Conservation (phyloP, 495 filamentous ascomycete species). For the Aspergillus mulundensis region DNA sequence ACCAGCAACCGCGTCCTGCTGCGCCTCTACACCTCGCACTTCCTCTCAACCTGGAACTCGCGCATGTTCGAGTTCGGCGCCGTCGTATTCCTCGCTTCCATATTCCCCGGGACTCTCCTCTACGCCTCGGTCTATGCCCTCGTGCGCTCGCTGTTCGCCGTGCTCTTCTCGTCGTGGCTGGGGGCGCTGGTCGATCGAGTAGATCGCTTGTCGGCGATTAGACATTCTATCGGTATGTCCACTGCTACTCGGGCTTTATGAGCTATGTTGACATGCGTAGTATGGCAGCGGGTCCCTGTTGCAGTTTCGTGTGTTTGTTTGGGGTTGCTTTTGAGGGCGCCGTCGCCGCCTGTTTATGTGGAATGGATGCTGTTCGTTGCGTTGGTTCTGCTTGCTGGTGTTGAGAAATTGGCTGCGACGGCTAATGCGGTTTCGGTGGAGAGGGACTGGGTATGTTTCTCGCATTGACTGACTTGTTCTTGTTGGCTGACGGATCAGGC, state of each 20-base stretch:
- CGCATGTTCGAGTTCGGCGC: constrained; percentile 64
- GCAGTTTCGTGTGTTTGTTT: constrained; percentile 36
- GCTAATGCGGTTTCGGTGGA: constrained; percentile 62
- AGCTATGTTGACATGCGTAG: constrained; percentile 11
- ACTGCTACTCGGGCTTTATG: not conserved
- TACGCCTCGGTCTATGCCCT: constrained; percentile 41
- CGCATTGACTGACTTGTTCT: not conserved
- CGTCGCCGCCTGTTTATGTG: constrained; percentile 6
- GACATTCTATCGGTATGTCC: constrained; percentile 46
- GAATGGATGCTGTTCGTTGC: constrained; percentile 37
- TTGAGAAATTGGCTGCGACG: constrained; percentile 52
- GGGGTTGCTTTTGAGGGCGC: constrained; percentile 13
- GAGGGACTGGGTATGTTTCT: constrained; percentile 56
- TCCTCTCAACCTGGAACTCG: constrained; percentile 68
- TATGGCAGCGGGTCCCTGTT: constrained; percentile 38
- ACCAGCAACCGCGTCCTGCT: constrained; percentile 18
- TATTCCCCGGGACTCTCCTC: constrained; percentile 53
- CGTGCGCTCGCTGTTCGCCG: constrained; percentile 25
- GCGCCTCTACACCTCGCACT: constrained; percentile 53
- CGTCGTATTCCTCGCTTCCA: constrained; percentile 57
- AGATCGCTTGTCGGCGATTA: constrained; percentile 46
- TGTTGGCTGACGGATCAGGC: constrained; percentile 22
- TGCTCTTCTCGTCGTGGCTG: constrained; percentile 39
- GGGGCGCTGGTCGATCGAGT: constrained; percentile 41
- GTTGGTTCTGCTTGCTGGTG: constrained; percentile 48